Conservation (phyloP, 192 early-diverging fungal species). For the Rhizophagus clarus region DNA sequence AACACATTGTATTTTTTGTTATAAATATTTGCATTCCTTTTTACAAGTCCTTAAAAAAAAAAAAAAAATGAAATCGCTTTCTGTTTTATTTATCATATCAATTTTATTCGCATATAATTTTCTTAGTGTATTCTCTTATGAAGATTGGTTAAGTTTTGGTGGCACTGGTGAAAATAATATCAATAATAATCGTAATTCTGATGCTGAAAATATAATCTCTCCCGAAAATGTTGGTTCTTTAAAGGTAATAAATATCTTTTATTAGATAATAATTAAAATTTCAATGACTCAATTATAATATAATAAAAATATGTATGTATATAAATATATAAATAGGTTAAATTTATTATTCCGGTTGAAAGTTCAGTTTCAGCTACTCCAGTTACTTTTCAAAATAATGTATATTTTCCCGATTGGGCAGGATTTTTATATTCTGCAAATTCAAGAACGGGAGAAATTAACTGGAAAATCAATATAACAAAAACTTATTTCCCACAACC, state of each 20-base stretch:
- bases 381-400: neutral
- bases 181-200: neutral
- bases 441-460: neutral
- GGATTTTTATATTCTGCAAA: neutral
- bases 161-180: neutral
- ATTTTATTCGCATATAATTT: neutral
- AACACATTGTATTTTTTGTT: too few relatives aligned
- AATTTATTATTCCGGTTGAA: neutral
- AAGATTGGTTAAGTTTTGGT: neutral
- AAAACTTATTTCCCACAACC: neutral
- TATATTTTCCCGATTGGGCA: neutral
- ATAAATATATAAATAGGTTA: neutral
- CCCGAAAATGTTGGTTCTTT: neutral
- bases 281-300: neutral
- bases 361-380: neutral
- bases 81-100: neutral
- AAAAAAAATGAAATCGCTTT: neutral
- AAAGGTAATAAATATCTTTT: neutral
- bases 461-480: neutral
- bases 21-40: too few relatives aligned
- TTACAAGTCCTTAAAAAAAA: too few relatives aligned
- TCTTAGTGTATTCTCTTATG: neutral
- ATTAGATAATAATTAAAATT: neutral
- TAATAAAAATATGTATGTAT: too few relatives aligned
- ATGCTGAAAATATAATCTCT: neutral